phyloP scores from a whole-genome alignment of 768 basidiomycete species.

The Lepiota venenata region DNA sequence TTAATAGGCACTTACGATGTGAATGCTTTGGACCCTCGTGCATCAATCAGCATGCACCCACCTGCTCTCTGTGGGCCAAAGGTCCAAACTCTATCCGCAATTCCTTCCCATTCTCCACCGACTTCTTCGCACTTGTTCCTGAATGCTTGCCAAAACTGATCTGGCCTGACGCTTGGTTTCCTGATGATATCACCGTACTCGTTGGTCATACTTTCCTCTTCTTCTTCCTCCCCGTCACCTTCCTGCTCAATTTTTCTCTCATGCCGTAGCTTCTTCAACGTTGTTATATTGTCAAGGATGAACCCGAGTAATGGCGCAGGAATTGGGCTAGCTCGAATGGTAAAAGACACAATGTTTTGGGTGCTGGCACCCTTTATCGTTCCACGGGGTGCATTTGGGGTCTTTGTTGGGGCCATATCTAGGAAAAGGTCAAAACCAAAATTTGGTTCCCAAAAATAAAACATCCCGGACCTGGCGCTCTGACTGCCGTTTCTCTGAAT shows the following conservation, averaged over 20 bases:
- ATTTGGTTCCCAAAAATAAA: not conserved
- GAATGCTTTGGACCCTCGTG: conserved; percentile 39
- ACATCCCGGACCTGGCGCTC: conserved; percentile 55
- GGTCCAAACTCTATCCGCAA: conserved; percentile 77
- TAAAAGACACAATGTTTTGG: conserved; percentile 73
- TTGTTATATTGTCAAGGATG: conserved; percentile 65
- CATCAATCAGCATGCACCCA: conserved; percentile 83
- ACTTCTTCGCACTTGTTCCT: conserved; percentile 58
- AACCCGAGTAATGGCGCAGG: conserved; percentile 73
- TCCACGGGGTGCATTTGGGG: conserved; percentile 65
- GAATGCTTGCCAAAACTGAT: conserved; percentile 80
- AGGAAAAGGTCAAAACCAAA: not conserved
- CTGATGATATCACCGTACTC: conserved; percentile 54
- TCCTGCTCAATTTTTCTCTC: conserved; percentile 33
- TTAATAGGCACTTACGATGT: conserved; percentile 50
- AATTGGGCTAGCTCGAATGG: conserved; percentile 78
- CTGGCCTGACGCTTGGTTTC: conserved; percentile 62
- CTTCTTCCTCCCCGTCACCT: conserved; percentile 28
- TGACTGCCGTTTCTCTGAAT: conserved; percentile 92
- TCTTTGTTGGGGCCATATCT: conserved; percentile 91
- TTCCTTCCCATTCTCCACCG: conserved; percentile 83
- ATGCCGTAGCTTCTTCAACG: conserved; percentile 59
- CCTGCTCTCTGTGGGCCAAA: conserved; percentile 90
- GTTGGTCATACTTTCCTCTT: conserved; percentile 35
- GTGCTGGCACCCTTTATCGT: conserved; percentile 70